Base-by-base conservation (phyloP, 2,329 filamentous ascomycete genomes). In the Claviceps maximensis region DNA sequence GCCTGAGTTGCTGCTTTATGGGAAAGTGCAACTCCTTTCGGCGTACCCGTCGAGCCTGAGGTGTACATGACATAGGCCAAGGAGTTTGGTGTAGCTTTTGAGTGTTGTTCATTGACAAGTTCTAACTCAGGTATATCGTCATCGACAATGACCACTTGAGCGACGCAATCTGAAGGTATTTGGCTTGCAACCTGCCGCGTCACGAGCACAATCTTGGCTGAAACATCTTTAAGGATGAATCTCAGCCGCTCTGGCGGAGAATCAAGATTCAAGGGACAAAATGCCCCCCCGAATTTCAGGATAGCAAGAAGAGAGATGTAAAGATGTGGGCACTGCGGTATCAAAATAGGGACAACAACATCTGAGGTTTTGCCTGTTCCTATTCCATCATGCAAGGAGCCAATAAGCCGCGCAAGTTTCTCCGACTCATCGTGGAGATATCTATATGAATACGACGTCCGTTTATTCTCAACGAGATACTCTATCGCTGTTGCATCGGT, bases 41-140 rank as follows among this genome's bases (percentile, higher is more conserved):
- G 90, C 4, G 83, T 81, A 13, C 90, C 90, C 0, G 89, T 95
- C 5, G 88, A 94, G 3, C 89, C 89, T 47, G 88, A 94, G 1
- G 90, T 95, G 65, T 95, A 96, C 82, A 95, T 89, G 55, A 95
- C 80, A 71, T 96, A 96, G 25, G 90, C 89, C 25, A 90, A 65
- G 55, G 77, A 70, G 1, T 70, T 61, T 1, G 68, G 61, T 1
- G 42, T 50, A n/a, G 61, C 56, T 23, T 47, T 49, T 54, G 60
- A 58, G 51, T 58, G 55, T 27, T 56, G 38, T 25, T 42, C 6
- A 44, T 55, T 2, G 40, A 19, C 13, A 23, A n/a, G 4, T 2
- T 23, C 21, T 3, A 29, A 5, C 12, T 13, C 48, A 10, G 29
- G 12, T 27, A 36, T 27, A 23, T 25, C 53, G 40, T 41, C 53